Evolutionary conservation across 2,329 filamentous ascomycete species (phyloP), one percentile per base, ranked within the genome.

Genomic region (Rutstroemia sydowiana): DNA sequence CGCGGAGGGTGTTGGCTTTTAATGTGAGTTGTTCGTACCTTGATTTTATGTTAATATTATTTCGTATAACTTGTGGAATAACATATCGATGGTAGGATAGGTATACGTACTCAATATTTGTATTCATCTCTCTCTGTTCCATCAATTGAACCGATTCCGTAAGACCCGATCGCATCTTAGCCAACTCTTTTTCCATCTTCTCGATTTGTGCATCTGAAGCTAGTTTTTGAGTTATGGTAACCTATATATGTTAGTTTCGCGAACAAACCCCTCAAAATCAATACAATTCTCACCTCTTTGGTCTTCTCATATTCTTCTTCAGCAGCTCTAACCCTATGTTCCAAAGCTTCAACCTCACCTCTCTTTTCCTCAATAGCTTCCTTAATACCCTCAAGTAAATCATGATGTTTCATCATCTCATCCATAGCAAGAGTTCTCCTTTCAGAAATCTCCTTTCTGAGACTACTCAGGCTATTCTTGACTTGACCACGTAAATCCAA

Each of bases 141-240:
- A 96, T 85, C 44, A 95, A 70, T 69, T 96, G 88, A 48, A 96
- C 87, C 31, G 84, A 90, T 68, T 96, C 92, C 2, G 82, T 85
- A 28, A 96, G 74, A 10, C 85, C 85, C 2, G 85, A 81, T 39
- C 91, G 80, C 88, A 97, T 95, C 67, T 90, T 88, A 43, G 88
- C 87, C n/a, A 98, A 74, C 68, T 98, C 91, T 70, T 95, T 96
- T 71, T 98, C 93, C 85, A 96, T 95, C 74, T 93, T 93, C 70
- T 98, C 93, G 63, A 98, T 95, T 68, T 97, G 92, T 8, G 91
- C 83, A 66, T 97, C 93, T 2, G 85, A 88, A 7, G 84, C 85
- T 66, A 92, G 81, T 71, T 95, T 95, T 67, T 95, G 89, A 16
- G 90, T 88, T 42, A 80, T 87, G 7, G 87, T 92, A 54, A 79